phyloP scores from a whole-genome alignment of 2,329 filamentous ascomycete species.

The Talaromyces sp. region DNA sequence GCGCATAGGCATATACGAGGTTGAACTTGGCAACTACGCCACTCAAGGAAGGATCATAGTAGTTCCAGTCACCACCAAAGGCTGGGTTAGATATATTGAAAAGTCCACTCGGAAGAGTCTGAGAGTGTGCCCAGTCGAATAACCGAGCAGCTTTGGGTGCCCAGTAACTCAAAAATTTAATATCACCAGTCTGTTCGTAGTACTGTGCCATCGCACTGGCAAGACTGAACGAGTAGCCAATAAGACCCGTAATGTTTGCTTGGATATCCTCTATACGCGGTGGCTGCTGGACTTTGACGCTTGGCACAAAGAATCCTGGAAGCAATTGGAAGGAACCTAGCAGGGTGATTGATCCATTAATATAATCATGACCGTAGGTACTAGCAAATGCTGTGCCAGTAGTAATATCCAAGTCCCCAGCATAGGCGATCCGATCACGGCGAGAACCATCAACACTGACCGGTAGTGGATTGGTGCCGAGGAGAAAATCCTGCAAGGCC shows the following conservation, averaged over 20 bases:
- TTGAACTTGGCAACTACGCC: background rate
- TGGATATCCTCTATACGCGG: background rate
- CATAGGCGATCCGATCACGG: background rate
- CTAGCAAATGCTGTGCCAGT: background rate
- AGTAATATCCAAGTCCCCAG: background rate
- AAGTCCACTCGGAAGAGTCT: background rate
- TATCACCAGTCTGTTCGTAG: background rate
- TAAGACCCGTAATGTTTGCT: background rate
- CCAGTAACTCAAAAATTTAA: background rate
- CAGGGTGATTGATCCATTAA: background rate
- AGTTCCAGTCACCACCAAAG: background rate
- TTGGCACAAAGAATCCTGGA: background rate
- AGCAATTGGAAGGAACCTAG: background rate
- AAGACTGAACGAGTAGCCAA: background rate
- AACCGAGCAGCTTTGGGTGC: background rate
- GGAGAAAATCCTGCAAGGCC: background rate
- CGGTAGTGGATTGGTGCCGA: background rate
- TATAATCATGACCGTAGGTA: background rate
- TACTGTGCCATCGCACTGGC: background rate
- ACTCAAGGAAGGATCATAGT: background rate
- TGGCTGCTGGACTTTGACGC: background rate
- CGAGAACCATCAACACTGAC: background rate
- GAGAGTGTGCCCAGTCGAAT: background rate
- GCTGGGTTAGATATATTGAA: background rate
- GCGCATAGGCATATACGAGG: background rate